Conservation (phyloP, 208 protist genomes). For the Acanthamoeba healyi region DNA sequence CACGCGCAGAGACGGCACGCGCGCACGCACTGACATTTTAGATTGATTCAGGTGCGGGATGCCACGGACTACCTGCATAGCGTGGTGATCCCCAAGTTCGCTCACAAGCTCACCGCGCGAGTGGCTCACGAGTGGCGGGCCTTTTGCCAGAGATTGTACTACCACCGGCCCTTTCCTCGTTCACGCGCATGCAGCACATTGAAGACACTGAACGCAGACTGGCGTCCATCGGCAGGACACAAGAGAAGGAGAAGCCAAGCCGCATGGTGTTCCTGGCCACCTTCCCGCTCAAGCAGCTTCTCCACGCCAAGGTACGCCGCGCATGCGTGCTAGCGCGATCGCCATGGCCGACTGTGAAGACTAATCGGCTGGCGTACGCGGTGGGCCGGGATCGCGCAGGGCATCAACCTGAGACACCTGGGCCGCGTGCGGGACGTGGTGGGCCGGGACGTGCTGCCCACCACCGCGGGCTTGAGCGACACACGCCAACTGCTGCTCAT, state of each 20-base stretch:
- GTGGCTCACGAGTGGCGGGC: neutral
- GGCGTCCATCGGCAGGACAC: neutral
- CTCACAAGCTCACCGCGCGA: neutral
- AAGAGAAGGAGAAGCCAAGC: slow-evolving; percentile 19
- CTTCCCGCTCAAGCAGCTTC: slow-evolving; percentile 27
- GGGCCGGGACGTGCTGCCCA: neutral
- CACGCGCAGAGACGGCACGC: neutral
- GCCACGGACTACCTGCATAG: neutral
- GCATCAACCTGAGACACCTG: slow-evolving; percentile 12
- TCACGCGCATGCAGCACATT: neutral
- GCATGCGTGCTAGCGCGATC: neutral
- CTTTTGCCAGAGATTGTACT: neutral
- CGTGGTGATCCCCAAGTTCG: neutral
- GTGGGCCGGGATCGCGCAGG: neutral
- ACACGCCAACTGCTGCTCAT: neutral
- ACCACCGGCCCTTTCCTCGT: neutral
- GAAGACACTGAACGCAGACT: neutral
- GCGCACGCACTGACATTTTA: neutral
- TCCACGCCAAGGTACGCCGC: slow-evolving; percentile 17
- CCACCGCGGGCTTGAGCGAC: neutral
- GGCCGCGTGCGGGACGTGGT: slow-evolving; percentile 18
- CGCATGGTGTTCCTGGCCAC: neutral
- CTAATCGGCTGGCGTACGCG: neutral
- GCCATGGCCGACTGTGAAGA: too few species aligned
- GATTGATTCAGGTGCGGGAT: neutral